Percentiles rank a stretch among this genome's conserved stretches.
These are phyloP conservation scores for Macrotyloma uniflorum DNA, from an alignment of 306 rosid species.

Conservation along the genomic window DNA sequence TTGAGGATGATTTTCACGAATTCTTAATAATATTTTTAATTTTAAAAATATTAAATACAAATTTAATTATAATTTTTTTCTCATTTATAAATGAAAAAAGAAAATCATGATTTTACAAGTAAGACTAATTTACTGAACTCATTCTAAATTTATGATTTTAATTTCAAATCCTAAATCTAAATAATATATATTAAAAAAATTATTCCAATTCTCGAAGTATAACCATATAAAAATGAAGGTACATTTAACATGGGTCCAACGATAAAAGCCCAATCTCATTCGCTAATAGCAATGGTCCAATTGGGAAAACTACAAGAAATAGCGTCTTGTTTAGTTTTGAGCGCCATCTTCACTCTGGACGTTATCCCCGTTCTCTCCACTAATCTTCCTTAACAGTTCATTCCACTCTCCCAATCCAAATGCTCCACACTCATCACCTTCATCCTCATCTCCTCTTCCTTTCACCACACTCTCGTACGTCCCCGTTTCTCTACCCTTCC, in stretches of 20 bases:
- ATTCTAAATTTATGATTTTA: too few species aligned
- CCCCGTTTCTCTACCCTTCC: constrained; percentile 23
- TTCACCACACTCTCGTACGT: constrained; percentile 34
- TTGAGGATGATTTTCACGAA: too few species aligned
- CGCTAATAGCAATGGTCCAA: neutral
- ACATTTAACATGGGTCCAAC: neutral
- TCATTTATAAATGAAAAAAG: too few species aligned
- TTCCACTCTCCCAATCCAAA: constrained; percentile 40
- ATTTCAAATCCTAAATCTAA: too few species aligned
- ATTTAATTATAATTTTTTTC: too few species aligned
- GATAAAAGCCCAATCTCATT: neutral
- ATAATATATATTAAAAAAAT: too few species aligned
- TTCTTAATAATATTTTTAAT: too few species aligned
- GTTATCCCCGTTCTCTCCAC: constrained; percentile 26
- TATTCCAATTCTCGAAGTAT: too few species aligned
- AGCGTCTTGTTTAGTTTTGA: constrained; percentile 13
- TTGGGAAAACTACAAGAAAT: neutral
- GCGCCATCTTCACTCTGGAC: constrained; percentile 35
- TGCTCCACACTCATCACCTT: constrained; percentile 36
- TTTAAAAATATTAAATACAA: too few species aligned
- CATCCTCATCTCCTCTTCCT: constrained; percentile 15
- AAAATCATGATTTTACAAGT: too few species aligned
- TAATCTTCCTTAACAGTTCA: neutral
- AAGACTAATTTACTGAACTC: too few species aligned
- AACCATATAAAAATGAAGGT: too few species aligned